Evolutionary conservation across 768 basidiomycete genomes (phyloP), one percentile per base, ranked within the genome.

Genomic region (Sporobolomyces phaffii): DNA sequence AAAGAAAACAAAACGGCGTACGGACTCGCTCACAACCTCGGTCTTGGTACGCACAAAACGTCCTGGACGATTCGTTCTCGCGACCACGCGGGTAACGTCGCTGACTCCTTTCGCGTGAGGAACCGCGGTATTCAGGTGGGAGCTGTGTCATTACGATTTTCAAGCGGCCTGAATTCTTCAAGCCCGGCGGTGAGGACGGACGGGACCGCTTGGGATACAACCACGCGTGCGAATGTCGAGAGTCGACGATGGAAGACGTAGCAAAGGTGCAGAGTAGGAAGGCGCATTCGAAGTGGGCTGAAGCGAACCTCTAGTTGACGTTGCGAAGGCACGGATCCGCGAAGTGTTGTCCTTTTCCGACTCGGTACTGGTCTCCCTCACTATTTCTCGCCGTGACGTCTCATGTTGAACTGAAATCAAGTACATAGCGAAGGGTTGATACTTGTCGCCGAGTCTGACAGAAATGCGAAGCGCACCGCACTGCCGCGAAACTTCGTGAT

Each of bases 21-120:
- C 69, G 89, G 87, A 5, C 80, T 92, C 17, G 85, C 88, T 13
- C 90, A 91, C 70, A 91, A 92, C 74, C 80, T 92, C 48, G 90
- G 89, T 18, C 81, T 90, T 28, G 90, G 89, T 59, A 87, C 87
- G 52, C n/a, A n/a, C n/a, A n/a, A n/a, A n/a, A n/a, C n/a, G n/a
- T n/a, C n/a, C n/a, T n/a, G n/a, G n/a, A n/a, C n/a, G n/a, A n/a
- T n/a, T n/a, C n/a, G n/a, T n/a, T 26, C 48, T 1, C n/a, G 15
- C 14, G n/a, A n/a, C n/a, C n/a, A n/a, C n/a, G n/a, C n/a, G n/a
- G n/a, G n/a, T n/a, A n/a, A n/a, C n/a, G n/a, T n/a, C n/a, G n/a
- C n/a, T n/a, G n/a, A n/a, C n/a, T n/a, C n/a, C n/a, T n/a, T n/a
- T n/a, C n/a, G n/a, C n/a, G n/a, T n/a, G n/a, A n/a, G n/a, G n/a